Evolutionary conservation across 1,284 basidiomycete species (phyloP).

Genomic region (Heterobasidion occidentale): DNA sequence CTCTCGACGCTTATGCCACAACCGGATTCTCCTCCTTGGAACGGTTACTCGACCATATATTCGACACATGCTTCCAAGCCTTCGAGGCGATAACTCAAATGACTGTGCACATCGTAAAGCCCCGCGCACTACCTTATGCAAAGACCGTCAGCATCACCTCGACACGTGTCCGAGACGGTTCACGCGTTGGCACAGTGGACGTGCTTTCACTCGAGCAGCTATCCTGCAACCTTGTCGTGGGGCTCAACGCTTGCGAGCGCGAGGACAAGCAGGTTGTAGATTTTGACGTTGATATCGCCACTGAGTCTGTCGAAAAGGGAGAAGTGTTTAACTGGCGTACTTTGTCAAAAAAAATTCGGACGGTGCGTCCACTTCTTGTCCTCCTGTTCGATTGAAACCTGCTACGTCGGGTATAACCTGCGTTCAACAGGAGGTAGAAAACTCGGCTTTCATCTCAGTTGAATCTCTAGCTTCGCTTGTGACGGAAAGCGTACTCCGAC

Average conservation of each 20-base stretch:
- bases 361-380: neutral
- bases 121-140: conserved; percentile 48
- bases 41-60: conserved; percentile 32
- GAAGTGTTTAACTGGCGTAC: conserved; percentile 29
- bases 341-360: conserved; percentile 28
- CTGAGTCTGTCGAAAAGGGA: conserved; percentile 9
- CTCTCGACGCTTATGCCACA: conserved; percentile 16
- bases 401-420: neutral
- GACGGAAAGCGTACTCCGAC: conserved; percentile 34
- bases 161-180: conserved; percentile 19
- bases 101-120: conserved; percentile 36
- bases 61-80: conserved; percentile 31
- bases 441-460: conserved; percentile 60
- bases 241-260: conserved; percentile 69
- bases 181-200: conserved; percentile 11
- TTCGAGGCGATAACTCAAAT: conserved; percentile 30
- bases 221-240: conserved; percentile 55
- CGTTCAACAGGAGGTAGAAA: conserved; percentile 26
- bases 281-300: conserved; percentile 39
- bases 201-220: conserved; percentile 42
- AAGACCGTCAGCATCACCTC: conserved; percentile 36
- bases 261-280: conserved; percentile 62
- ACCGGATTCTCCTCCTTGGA: conserved; percentile 32
- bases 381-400: neutral
- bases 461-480: conserved; percentile 67